These are phyloP conservation scores for Metschnikowia gruessii DNA, from an alignment of 805 yeast genomes.

Conservation along the genomic window DNA sequence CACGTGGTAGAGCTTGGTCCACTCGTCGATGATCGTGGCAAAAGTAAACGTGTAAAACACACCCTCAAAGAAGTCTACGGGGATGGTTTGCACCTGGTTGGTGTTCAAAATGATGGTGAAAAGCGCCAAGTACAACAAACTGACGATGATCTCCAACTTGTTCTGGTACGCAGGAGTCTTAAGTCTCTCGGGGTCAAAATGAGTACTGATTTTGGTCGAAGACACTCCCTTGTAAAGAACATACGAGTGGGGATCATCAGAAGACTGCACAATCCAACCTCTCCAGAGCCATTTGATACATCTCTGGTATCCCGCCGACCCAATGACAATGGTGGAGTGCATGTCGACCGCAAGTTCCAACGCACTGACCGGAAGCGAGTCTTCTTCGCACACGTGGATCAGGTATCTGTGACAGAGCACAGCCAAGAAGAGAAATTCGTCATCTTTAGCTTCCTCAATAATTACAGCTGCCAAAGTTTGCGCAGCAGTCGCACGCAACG, in stretches of 20 bases:
- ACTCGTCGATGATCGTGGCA: constrained; percentile 67
- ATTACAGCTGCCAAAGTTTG: constrained; percentile 67
- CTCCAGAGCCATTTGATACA: constrained; percentile 90
- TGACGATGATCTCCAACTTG: constrained; percentile 62
- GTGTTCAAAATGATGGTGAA: constrained; percentile 65
- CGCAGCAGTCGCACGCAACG: constrained; percentile 63
- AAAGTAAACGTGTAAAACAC: constrained; percentile 62
- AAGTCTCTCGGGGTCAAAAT: constrained; percentile 79
- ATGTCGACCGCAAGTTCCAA: constrained; percentile 83
- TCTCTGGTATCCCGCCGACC: constrained; percentile 79
- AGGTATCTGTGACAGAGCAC: constrained; percentile 75
- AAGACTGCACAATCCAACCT: constrained; percentile 85
- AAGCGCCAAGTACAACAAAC: constrained; percentile 57
- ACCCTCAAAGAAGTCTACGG: constrained; percentile 47
- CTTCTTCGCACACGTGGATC: constrained; percentile 60
- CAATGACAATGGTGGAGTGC: constrained; percentile 74
- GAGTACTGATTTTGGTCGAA: constrained; percentile 52
- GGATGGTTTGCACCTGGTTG: constrained; percentile 39
- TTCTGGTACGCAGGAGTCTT: constrained; percentile 86
- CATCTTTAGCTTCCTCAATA: constrained; percentile 60
- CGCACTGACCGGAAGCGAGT: constrained; percentile 66
- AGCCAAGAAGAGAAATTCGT: constrained; percentile 63
- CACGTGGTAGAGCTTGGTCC: constrained; percentile 68
- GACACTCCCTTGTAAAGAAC: constrained; percentile 60
- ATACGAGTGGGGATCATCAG: constrained; percentile 65